Base-by-base conservation (phyloP, 2,329 filamentous ascomycete genomes). In the Plenodomus biglobosus region DNA sequence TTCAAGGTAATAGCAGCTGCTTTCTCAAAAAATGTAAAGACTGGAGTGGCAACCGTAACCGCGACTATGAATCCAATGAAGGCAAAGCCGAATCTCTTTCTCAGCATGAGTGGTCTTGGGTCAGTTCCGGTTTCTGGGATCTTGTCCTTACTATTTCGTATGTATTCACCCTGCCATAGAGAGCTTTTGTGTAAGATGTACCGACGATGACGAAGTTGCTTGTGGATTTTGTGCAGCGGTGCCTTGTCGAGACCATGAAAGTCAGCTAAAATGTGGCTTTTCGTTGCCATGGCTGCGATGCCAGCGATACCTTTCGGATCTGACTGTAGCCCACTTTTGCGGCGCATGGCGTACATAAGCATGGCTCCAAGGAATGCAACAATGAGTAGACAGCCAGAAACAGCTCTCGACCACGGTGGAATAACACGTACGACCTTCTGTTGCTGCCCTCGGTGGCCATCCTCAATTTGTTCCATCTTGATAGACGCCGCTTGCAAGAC, bases 291-390 rank as follows among this genome's bases (percentile, higher is more conserved):
- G 46, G 86, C 83, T 5, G 87, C 87, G 32, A 90, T 77, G 1
- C 87, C 87, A 1, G 86, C 85, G 42, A 90, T 88, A 5, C 87
- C 87, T 56, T 83, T 84, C 6, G 88, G 86, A 62, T 90, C 85
- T 5, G 82, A 81, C 2, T 84, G 69, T 15, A 90, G 75, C 0
- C 87, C 87, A 3, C 85, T 87, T 34, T 81, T 83, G 18, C 87
- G 77, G 15, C 76, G 80, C 37, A 89, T 78, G 50, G 84, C 78
- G 56, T 79, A 82, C 37, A 88, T 77, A 3, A 90, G 74, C 2
- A 80, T 65, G 24, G 76, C 75, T 0, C 84, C 85, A 32, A 82
- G 75, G 1, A 80, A 56, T 3, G 85, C 84, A 37, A 86, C 82
- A 18, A 85, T 54, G 4, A 78, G 53, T 1, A 89, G 72, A 0